Percentiles rank a stretch among this genome's conserved stretches.
These are phyloP conservation scores for Platanus orientalis DNA, from an alignment of 164 flowering plant genomes.

Conservation along the genomic window DNA sequence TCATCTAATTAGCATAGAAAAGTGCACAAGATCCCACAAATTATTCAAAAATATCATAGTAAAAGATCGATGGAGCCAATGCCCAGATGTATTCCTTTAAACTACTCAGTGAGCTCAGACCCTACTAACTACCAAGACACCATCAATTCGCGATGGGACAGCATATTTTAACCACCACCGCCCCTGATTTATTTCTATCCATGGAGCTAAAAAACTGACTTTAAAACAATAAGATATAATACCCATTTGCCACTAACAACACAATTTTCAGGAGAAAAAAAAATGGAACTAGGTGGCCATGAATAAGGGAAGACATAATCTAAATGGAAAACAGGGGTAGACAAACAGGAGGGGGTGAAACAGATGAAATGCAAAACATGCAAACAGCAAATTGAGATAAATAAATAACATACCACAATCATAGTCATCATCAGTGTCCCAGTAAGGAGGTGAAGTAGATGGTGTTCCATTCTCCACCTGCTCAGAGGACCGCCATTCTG, in stretches of 20 bases:
- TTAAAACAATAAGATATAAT: too few species aligned
- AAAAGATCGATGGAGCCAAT: neutral
- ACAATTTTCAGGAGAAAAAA: too few species aligned
- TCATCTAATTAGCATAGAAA: too few species aligned
- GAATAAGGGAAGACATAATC: too few species aligned
- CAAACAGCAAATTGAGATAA: neutral
- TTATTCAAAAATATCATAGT: neutral
- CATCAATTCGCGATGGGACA: neutral
- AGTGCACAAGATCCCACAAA: neutral
- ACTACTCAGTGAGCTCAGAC: conserved; percentile 4
- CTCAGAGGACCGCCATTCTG: conserved; percentile 50
- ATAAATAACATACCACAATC: conserved; percentile 25
- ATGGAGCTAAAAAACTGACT: too few species aligned
- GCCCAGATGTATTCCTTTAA: neutral
- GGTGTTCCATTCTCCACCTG: conserved; percentile 54
- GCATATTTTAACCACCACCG: neutral
- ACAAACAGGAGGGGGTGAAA: neutral
- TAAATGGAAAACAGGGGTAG: neutral
- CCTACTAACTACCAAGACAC: conserved; percentile 1
- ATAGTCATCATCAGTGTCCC: conserved; percentile 44
- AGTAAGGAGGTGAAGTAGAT: conserved; percentile 46
- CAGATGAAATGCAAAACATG: neutral
- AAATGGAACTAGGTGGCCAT: too few species aligned
- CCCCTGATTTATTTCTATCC: neutral
- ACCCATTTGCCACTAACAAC: too few species aligned